phyloP scores from a whole-genome alignment of 108 stramenopile species.

The Mediolabrus comicus region DNA sequence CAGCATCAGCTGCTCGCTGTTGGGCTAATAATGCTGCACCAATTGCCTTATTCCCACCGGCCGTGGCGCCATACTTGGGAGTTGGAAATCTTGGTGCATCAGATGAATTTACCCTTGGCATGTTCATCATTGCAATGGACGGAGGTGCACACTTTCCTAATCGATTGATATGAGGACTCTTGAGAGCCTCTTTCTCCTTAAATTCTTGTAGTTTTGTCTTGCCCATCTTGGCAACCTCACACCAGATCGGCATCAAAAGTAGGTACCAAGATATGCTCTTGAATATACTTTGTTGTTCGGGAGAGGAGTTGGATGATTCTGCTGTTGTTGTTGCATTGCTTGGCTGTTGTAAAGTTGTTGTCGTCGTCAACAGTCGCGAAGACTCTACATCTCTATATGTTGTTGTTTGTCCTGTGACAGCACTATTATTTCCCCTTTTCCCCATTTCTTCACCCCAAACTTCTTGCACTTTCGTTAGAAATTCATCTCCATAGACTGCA shows the following conservation, averaged over 20 bases:
- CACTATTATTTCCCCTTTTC: background rate
- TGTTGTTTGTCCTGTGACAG: background rate
- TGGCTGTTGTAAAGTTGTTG: background rate
- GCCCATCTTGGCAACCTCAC: constrained; percentile 55
- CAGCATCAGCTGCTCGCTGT: constrained; percentile 16
- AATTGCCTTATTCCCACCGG: constrained; percentile 26
- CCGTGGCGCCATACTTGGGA: constrained; percentile 21
- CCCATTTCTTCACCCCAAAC: constrained; percentile 43
- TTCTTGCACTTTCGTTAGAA: constrained; percentile 53
- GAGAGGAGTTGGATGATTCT: background rate
- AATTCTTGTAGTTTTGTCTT: constrained; percentile 48
- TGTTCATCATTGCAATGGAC: background rate
- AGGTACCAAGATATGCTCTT: constrained; percentile 60
- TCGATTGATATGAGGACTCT: constrained; percentile 78
- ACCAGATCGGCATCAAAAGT: constrained; percentile 73
- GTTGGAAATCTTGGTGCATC: constrained; percentile 1
- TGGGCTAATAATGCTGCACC: constrained; percentile 28
- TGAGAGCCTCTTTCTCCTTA: constrained; percentile 55
- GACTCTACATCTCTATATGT: constrained; percentile 5
- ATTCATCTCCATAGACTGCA: constrained; percentile 74
- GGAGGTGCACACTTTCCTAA: constrained; percentile 51
- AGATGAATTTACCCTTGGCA: constrained; percentile 9
- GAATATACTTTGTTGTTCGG: background rate
- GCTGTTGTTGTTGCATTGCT: background rate
- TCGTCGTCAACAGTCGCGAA: constrained; percentile 1